phyloP scores from a whole-genome alignment of 2,329 filamentous ascomycete species.

The Trichoderma oligosporum region DNA sequence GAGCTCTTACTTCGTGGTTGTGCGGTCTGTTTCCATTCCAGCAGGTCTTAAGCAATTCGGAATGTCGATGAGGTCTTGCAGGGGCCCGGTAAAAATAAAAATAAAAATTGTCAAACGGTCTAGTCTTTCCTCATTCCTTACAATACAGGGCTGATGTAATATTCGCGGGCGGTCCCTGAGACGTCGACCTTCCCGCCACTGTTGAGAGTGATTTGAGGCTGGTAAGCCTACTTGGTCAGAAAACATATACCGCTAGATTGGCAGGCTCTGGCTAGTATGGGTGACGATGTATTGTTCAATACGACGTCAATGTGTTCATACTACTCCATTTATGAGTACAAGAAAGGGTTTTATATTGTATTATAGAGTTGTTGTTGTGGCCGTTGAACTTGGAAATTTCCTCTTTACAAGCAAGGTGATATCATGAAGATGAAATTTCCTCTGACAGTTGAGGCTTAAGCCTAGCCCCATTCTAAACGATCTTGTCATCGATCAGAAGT shows the following conservation, averaged over 20 bases:
- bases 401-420: too few species aligned
- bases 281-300: too few species aligned
- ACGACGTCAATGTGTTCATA: too few species aligned
- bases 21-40: not conserved
- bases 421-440: not conserved
- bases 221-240: not conserved
- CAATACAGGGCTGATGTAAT: not conserved
- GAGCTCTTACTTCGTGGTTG: too few species aligned
- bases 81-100: not conserved
- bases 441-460: not conserved
- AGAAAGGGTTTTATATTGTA: too few species aligned
- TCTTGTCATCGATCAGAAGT: not conserved
- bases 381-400: too few species aligned
- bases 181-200: not conserved
- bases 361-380: too few species aligned
- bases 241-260: not conserved
- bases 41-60: not conserved
- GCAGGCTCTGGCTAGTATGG: too few species aligned
- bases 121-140: not conserved
- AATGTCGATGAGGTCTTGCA: not conserved
- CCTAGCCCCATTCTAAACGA: not conserved
- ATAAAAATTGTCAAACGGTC: too few species aligned
- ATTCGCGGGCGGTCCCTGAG: not conserved
- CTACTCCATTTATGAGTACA: too few species aligned
- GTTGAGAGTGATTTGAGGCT: not conserved